Percentiles rank a stretch among this genome's conserved stretches.
phyloP scores from a whole-genome alignment of 208 protist genomes.

The Leishmania turanica region DNA sequence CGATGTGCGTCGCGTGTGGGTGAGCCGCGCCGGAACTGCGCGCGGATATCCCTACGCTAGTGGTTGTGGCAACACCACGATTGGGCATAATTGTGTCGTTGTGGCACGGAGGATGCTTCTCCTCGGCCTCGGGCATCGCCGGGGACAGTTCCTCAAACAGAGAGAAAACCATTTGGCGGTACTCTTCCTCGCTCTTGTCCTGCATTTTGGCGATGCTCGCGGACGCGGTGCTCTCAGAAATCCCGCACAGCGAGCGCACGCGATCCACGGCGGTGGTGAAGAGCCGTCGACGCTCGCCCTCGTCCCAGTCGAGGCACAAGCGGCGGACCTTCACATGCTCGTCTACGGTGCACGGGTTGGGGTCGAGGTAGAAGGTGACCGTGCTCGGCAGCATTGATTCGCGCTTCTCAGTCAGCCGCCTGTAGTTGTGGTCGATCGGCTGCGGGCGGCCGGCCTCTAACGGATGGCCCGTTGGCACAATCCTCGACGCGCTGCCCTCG shows the following conservation, averaged over 20 bases:
- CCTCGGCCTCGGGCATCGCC: conserved; percentile 7
- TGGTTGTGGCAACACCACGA: not conserved
- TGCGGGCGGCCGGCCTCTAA: conserved; percentile 30
- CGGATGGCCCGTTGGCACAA: conserved; percentile 56
- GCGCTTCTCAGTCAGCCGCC: conserved; percentile 32
- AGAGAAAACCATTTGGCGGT: not conserved
- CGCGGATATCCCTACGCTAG: not conserved
- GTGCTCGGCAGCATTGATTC: conserved; percentile 29
- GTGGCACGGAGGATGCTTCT: conserved; percentile 1
- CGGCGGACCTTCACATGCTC: conserved; percentile 37
- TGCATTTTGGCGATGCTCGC: conserved; percentile 23
- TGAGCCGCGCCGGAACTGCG: not conserved
- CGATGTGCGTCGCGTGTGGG: not conserved
- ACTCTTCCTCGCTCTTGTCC: conserved; percentile 25
- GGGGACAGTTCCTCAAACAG: conserved; percentile 25
- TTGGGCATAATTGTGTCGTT: not conserved
- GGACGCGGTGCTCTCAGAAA: conserved; percentile 9
- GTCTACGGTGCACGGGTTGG: conserved; percentile 28
- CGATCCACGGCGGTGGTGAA: conserved; percentile 11
- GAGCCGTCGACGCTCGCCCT: conserved; percentile 48
- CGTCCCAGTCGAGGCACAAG: conserved; percentile 49
- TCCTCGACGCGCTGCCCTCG: conserved; percentile 38
- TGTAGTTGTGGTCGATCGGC: conserved; percentile 31
- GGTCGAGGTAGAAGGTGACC: conserved; percentile 28
- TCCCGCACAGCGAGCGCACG: conserved; percentile 13